A percentile compares a stretch with the other conserved stretches of the same genome.
Evolutionary conservation across 106 monocot species (phyloP).

Genomic region (Alisma plantagoaquatica): DNA sequence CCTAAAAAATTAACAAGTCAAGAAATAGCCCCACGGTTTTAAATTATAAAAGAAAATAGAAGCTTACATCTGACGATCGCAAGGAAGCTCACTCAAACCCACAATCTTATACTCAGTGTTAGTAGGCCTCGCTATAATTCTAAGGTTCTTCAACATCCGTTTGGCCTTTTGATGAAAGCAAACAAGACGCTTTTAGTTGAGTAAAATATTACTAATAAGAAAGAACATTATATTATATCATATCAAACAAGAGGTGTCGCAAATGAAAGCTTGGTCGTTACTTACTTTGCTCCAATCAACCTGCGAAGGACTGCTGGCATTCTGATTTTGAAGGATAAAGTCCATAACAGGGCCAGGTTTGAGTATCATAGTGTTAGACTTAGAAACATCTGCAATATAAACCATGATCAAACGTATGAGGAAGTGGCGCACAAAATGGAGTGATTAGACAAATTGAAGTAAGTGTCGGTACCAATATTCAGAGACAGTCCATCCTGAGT

Average conservation of each 20-base stretch:
- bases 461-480: conserved; percentile 58
- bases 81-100: conserved; percentile 76
- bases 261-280: background rate
- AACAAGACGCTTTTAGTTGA: background rate
- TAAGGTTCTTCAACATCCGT: conserved; percentile 40
- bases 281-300: conserved; percentile 86
- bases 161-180: conserved; percentile 6
- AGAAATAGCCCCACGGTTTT: background rate
- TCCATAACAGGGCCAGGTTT: conserved; percentile 78
- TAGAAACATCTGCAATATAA: conserved; percentile 14
- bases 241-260: too few relatives aligned
- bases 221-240: too few relatives aligned
- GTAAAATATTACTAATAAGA: too few relatives aligned
- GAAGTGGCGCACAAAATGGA: background rate
- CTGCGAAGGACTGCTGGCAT: conserved; percentile 36
- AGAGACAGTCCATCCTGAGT: conserved; percentile 62
- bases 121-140: conserved; percentile 47
- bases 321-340: conserved; percentile 78
- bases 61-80: conserved; percentile 36
- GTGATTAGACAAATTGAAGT: background rate
- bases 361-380: conserved; percentile 74
- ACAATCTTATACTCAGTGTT: conserved; percentile 71
- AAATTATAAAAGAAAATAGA: background rate
- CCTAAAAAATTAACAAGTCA: background rate
- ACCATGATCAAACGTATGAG: background rate